Evolutionary conservation across 176 grass and related monocot species (phyloP).

Genomic region (Thalia dealbata): DNA sequence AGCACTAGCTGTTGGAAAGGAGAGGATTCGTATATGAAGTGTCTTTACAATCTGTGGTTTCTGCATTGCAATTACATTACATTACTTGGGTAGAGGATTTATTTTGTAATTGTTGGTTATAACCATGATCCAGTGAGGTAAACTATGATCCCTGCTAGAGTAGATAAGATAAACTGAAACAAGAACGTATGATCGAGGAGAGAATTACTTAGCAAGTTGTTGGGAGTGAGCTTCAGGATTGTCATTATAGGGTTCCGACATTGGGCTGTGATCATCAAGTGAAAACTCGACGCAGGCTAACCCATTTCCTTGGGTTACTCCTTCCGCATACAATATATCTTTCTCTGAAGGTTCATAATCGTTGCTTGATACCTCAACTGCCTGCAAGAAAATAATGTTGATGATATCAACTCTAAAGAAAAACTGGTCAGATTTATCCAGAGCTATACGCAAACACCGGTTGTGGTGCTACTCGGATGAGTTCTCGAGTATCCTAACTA

Average conservation of each 20-base stretch:
- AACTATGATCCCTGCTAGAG: neutral
- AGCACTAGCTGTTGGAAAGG: no score
- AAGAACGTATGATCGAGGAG: neutral
- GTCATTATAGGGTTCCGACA: conserved; percentile 64
- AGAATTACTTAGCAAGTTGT: conserved; percentile 50
- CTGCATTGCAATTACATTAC: neutral
- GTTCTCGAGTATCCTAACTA: neutral
- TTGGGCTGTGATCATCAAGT: conserved; percentile 74
- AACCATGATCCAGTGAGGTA: neutral
- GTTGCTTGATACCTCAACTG: conserved; percentile 90
- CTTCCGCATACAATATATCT: conserved; percentile 87
- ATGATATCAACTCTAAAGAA: neutral
- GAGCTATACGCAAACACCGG: neutral
- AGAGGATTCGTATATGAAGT: no score
- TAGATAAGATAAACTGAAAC: neutral
- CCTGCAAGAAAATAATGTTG: conserved; percentile 43
- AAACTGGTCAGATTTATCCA: neutral
- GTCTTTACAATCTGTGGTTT: no score
- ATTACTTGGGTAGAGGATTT: no score
- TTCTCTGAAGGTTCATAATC: conserved; percentile 94
- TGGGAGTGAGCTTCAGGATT: conserved; percentile 59
- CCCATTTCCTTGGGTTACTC: conserved; percentile 92
- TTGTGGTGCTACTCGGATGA: neutral
- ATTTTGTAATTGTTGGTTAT: neutral
- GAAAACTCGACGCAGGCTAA: conserved; percentile 80